Percentiles rank a stretch among this genome's conserved stretches.
Evolutionary conservation across 441 rosid genomes (phyloP).

Genomic region (Lepidium campestre): DNA sequence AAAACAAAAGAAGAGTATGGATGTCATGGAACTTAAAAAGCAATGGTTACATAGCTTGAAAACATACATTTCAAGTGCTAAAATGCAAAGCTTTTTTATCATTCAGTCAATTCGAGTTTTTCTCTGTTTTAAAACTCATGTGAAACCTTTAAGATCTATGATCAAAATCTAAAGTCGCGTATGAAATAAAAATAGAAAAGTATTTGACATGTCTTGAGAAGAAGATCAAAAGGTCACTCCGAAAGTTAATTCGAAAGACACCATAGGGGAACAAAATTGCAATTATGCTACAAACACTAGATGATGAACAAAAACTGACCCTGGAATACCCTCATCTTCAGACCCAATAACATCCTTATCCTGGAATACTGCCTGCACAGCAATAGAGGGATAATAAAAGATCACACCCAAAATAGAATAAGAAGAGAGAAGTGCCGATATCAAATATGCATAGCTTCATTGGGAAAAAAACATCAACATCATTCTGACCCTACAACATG

Average conservation of each 20-base stretch:
- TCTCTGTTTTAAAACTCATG: background rate
- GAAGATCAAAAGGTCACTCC: background rate
- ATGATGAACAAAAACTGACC: constrained; percentile 33
- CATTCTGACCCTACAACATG: constrained; percentile 2
- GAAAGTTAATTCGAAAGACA: background rate
- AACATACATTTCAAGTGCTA: background rate
- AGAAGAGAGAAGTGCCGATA: background rate
- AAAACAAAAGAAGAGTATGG: background rate
- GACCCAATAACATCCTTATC: constrained; percentile 44
- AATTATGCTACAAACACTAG: background rate
- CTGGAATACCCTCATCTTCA: constrained; percentile 38
- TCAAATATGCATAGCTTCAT: background rate
- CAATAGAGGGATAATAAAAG: background rate
- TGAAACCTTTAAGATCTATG: background rate
- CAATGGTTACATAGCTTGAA: background rate
- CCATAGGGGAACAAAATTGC: background rate
- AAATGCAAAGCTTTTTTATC: background rate
- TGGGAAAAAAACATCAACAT: background rate
- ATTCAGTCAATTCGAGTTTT: background rate
- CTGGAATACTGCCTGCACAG: constrained; percentile 64
- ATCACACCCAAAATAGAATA: background rate
- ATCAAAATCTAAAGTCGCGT: background rate
- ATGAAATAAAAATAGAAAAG: background rate
- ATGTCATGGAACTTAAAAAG: background rate
- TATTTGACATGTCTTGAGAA: background rate